Evolutionary conservation across 2,329 filamentous ascomycete genomes (phyloP), one percentile per base, ranked within the genome.

Genomic region (Atkinsonella texensis): DNA sequence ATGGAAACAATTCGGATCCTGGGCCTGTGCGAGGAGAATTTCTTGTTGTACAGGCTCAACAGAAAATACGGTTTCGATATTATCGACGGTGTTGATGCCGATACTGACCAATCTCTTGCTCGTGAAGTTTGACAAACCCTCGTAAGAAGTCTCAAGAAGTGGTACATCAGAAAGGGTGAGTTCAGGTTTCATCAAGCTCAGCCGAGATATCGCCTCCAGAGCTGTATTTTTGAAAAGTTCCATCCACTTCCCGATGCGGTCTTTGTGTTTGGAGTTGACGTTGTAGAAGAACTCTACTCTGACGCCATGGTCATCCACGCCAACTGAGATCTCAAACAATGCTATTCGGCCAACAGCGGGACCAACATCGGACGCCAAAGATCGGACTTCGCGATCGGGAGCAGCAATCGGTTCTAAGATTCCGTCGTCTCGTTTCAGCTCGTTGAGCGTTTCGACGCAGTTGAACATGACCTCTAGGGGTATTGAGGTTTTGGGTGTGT

Each of bases 401-500:
- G 71, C 61, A 2, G 66, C 55, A 0, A 75, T 58, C 33, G 75
- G 72, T 53, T 75, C 68, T 9, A 83, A 68, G 1, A 82, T 63
- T 1, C 73, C 70, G 43, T 74, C 71, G 10, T 69, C 65, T 1
- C 68, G 67, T 48, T 75, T 72, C 0, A 77, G 60, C n/a, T 74
- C 70, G 47, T 76, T 71, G 15, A 73, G 63, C 0, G 71, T 70
- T 3, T 77, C 76, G 1, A 73, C 66, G 56, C 77, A 79, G 52
- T 72, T 81, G 60, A 83, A 81, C 35, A 80, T 69, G 39, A 83
- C 67, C 60, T 83, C 80, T 46, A 81, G 71, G 0, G 77, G 76
- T 53, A 69, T 70, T 41, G 74, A 70, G 1, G 66, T 59, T 1
- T 61, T 56, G 0, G 62, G 55, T 1, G 59, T 61, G n/a, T 63